Evolutionary conservation across 768 basidiomycete genomes (phyloP), one percentile per base, ranked within the genome.

Genomic region (Lenzites betulinus): DNA sequence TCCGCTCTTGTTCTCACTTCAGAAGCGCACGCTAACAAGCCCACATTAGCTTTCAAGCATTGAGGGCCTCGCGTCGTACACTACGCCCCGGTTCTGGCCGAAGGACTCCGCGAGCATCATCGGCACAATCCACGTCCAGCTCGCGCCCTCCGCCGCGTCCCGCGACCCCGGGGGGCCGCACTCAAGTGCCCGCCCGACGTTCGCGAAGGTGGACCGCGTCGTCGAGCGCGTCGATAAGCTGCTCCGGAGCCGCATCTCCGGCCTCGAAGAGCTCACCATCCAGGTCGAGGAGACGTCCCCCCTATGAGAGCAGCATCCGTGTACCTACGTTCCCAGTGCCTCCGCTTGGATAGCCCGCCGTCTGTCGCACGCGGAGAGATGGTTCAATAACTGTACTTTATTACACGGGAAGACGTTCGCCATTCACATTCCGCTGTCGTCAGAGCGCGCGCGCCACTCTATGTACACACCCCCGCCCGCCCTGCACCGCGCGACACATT

Each of bases 61-160:
- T 51, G 88, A 93, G 63, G 95, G 93, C 2, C 77, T 99, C 3
- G 84, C 82, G 2, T 91, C 91, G 2, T 96, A 90, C 74, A 85
- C 85, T 2, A 79, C 82, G 0, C 86, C 95, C 0, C 83, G 93
- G 25, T 97, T 99, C 74, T 98, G 97, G 97, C 95, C 95, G 0
- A 95, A 96, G 74, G 95, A 98, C 73, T 84, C 92, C 4, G 81
- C 83, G 2, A 87, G 84, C 46, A 71, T 97, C 39, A 86, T 98
- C 66, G 97, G 96, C 23, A 93, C 93, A 7, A 93, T 98, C 56
- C 93, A 92, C 70, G 85, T 99, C 50, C 92, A 93, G 65, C 81
- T 99, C n/a, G 79, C 83, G 9, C 83, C 82, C 11, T 85, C 89
- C 0, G 74, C 79, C 1, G 80, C 86, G 6, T 0, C 82, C 0